Evolutionary conservation across 768 basidiomycete species (phyloP), one percentile per base, ranked within the genome.

Genomic region (Pleurotus tuoliensis): DNA sequence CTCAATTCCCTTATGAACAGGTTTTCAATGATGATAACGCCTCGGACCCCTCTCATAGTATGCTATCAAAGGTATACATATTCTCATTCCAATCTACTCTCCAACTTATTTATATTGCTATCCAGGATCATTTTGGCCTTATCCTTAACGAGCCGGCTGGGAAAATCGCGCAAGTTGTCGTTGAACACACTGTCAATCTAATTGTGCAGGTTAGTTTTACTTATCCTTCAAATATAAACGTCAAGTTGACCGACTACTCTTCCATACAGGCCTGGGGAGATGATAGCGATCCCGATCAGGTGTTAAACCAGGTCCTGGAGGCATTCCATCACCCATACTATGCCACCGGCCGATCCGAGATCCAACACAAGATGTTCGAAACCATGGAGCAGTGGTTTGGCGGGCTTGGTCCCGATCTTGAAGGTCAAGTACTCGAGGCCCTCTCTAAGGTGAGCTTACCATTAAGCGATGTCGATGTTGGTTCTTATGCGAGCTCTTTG

Each of bases 101-200:
- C 15, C 16, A 9, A 51, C 53, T 37, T 39, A 56, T 51, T 56
- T 43, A 7, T 13, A n/a, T 37, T 7, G 7, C 45, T 25, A 47
- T 57, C 3, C 57, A 87, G 83, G 87, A 88, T 64, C 87, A 89
- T 68, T 88, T 90, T 63, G 81, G 74, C 4, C 77, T 87, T 43
- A 84, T 88, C 52, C 72, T 88, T 51, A 90, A 89, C 65, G 85
- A 88, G 63, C 86, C 88, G 0, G 88, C 88, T 9, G 87, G 88
- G 3, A 84, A 87, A 65, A 82, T 89, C 49, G 88, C 87, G 6
- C 77, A 82, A 63, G 67, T 86, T 24, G 79, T 91, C 12, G 87
- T 88, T 11, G 79, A 82, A 61, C 69, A 90, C 65, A 70, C 73
- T 11, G 84, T 87, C 53, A 79, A 79, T 53, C 69, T 82, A 22